These are phyloP conservation scores for Solanum pinnatisectum DNA, from an alignment of 257 asterid genomes.

Conservation along the genomic window DNA sequence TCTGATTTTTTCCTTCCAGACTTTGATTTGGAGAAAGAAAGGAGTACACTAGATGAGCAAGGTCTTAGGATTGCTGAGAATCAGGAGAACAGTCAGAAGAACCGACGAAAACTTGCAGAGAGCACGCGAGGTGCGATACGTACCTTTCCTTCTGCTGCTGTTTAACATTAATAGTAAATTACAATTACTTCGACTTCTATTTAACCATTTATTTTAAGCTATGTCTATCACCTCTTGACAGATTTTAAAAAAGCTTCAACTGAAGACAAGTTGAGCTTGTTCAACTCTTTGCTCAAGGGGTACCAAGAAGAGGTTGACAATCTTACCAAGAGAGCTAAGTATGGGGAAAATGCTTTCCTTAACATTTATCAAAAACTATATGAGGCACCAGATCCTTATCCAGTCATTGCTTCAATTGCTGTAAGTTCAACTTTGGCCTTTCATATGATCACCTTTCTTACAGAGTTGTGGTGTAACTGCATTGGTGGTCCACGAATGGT, in stretches of 20 bases:
- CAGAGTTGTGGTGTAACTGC: background rate
- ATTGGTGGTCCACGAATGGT: background rate
- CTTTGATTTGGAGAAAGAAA: conserved; percentile 92
- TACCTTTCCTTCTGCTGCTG: background rate
- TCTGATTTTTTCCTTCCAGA: conserved; percentile 32
- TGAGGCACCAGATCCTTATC: conserved; percentile 97
- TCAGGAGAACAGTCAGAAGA: conserved; percentile 97
- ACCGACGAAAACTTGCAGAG: conserved; percentile 97
- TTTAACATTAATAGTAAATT: background rate
- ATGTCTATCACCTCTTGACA: conserved; percentile 19
- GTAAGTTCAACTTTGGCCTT: conserved; percentile 35
- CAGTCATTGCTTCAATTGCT: conserved; percentile 70
- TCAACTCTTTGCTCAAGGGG: conserved; percentile 86
- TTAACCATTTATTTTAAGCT: background rate
- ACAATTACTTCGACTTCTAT: background rate
- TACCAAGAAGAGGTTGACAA: conserved; percentile 99
- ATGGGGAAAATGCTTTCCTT: conserved; percentile 95
- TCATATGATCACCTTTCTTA: background rate
- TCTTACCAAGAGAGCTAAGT: conserved; percentile 92
- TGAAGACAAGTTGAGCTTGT: conserved; percentile 76
- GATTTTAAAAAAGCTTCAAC: conserved; percentile 91
- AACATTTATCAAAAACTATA: conserved; percentile 94
- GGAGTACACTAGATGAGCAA: conserved; percentile 81
- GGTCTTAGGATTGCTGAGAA: conserved; percentile 96
- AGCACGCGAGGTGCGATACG: conserved; percentile 80